phyloP scores from a whole-genome alignment of 768 basidiomycete species.

The Mycena chlorophos region DNA sequence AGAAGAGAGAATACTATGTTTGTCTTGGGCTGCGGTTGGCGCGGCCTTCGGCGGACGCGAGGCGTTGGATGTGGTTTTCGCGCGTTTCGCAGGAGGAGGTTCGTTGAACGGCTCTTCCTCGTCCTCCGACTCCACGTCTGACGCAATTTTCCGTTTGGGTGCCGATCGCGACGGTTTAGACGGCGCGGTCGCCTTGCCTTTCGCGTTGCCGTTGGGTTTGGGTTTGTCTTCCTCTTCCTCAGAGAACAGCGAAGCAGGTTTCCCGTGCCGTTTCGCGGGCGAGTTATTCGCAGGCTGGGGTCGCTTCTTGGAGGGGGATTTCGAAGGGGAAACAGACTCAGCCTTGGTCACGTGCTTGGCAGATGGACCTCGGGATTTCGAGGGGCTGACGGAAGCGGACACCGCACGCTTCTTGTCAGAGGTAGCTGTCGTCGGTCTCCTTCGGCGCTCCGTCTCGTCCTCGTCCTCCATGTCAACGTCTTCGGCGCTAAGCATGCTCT shows the following conservation, averaged over 20 bases:
- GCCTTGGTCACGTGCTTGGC: not conserved
- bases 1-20: too few species aligned
- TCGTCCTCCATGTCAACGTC: slow-evolving; percentile 15
- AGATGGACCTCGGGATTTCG: not conserved
- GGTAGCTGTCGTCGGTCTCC: too few species aligned
- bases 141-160: not conserved
- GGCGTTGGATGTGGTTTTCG: not conserved
- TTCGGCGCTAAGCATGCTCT: slow-evolving; percentile 21
- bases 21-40: too few species aligned
- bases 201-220: not conserved
- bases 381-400: not conserved
- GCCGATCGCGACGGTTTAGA: not conserved
- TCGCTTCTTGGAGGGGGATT: not conserved
- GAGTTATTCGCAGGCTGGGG: not conserved
- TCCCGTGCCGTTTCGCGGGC: not conserved
- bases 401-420: not conserved
- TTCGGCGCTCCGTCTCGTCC: not conserved
- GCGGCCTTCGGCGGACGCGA: too few species aligned
- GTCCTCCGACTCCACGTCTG: not conserved
- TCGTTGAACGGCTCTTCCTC: not conserved
- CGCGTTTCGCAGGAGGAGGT: not conserved
- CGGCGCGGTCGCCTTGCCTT: not conserved
- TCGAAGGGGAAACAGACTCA: too few species aligned
- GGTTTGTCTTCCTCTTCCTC: slow-evolving; percentile 8
- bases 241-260: not conserved